Evolutionary conservation across 2,329 filamentous ascomycete species (phyloP).

Genomic region (Biscogniauxia marginata): DNA sequence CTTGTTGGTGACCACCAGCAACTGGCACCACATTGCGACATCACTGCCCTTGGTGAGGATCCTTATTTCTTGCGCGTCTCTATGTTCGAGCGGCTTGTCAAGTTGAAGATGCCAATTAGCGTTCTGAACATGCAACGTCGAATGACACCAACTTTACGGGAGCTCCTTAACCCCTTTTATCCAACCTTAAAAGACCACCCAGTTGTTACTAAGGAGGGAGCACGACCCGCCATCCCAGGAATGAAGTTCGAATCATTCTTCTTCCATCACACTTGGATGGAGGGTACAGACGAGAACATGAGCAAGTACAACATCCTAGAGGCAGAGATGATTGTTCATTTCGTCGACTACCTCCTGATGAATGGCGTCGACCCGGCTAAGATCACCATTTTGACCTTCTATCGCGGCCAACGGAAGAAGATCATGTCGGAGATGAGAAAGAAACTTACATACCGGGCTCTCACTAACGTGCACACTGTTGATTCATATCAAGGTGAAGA

Average conservation of each 20-base stretch:
- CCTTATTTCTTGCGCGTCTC: constrained; percentile 71
- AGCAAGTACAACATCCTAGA: constrained; percentile 71
- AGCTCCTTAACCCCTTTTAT: constrained; percentile 49
- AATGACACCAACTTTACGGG: constrained; percentile 47
- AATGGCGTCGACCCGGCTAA: constrained; percentile 60
- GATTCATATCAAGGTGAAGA: constrained; percentile 92
- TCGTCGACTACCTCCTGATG: constrained; percentile 68
- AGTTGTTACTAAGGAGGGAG: constrained; percentile 33
- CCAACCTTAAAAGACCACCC: constrained; percentile 44
- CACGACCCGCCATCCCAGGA: constrained; percentile 43
- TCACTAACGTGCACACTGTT: constrained; percentile 70
- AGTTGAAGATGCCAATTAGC: constrained; percentile 60
- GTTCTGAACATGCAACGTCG: constrained; percentile 67
- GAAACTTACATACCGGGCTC: constrained; percentile 27
- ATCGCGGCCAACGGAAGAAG: constrained; percentile 75
- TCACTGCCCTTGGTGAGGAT: constrained; percentile 54
- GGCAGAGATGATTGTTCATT: constrained; percentile 71
- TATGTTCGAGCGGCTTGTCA: constrained; percentile 77
- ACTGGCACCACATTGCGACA: constrained; percentile 66
- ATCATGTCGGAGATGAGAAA: constrained; percentile 51
- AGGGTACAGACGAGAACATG: constrained; percentile 60
- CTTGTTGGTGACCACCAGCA: constrained; percentile 79
- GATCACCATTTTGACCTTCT: constrained; percentile 84
- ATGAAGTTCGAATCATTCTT: constrained; percentile 44
- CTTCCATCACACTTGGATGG: constrained; percentile 59